phyloP scores from a whole-genome alignment of 768 basidiomycete genomes.

The Tulasnella sp. region DNA sequence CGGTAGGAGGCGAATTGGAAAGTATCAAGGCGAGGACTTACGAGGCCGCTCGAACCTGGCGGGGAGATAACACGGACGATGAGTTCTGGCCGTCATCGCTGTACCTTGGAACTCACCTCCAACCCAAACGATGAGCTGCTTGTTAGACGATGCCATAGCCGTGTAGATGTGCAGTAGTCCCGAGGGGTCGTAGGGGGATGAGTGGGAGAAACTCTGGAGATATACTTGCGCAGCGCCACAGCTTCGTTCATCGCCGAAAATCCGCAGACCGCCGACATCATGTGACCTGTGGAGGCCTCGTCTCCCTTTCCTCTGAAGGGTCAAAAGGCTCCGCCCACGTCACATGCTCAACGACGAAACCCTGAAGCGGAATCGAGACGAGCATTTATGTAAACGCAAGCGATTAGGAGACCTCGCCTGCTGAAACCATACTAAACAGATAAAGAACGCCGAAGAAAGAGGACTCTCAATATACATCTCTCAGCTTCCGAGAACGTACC shows the following conservation, averaged over 20 bases:
- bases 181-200: not conserved
- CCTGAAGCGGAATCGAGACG: slow-evolving; percentile 15
- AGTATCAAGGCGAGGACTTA: not conserved
- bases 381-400: not conserved
- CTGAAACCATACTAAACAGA: slow-evolving; percentile 41
- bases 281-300: not conserved
- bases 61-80: not conserved
- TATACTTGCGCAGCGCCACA: not conserved
- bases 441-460: slow-evolving; percentile 10
- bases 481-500: not conserved
- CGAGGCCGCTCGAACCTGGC: not conserved
- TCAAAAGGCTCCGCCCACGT: slow-evolving; percentile 41
- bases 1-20: not conserved
- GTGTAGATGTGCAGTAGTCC: not conserved
- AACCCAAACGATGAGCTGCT: not conserved
- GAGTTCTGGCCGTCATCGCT: not conserved
- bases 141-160: not conserved
- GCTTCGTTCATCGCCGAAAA: not conserved
- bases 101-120: not conserved
- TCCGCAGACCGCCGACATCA: not conserved
- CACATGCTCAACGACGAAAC: slow-evolving; percentile 62
- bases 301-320: not conserved
- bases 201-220: not conserved
- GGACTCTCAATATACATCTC: not conserved
- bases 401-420: not conserved